Evolutionary conservation across 179 eudicot species (phyloP), one percentile per base, ranked within the genome.

Genomic region (Beta lomatogona): DNA sequence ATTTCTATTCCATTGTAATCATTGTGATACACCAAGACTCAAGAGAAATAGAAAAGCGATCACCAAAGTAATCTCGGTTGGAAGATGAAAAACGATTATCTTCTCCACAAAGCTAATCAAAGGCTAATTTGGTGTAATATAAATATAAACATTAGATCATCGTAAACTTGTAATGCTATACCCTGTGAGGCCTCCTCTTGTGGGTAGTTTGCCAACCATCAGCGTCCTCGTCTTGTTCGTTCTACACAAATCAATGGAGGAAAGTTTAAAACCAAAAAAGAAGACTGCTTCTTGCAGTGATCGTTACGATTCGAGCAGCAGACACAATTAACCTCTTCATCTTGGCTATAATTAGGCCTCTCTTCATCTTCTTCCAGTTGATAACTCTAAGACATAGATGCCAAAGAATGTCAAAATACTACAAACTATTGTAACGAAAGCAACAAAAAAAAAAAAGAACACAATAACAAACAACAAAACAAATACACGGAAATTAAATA

Each of bases 181-280:
- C 94, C 97, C 82, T 52, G 28, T 90, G 92, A 21, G 87, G 88
- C 82, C 73, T 91, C 91, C 88, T 93, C 83, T 83, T 89, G 55
- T 86, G 85, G 14, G 28, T 25, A 25, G 28, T 25, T 25, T 90
- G 88, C 98, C 98, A 94, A 67, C 89, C 97, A 86, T 89, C 28
- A 25, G 83, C 21, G 21, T 79, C 83, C 54, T 82, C 91, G 72
- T 71, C 83, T 54, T 82, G 83, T 46, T 81, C 87, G 64, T 79
- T 89, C 97, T 91, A 86, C 79, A 72, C 18, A 58, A 53, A 82
- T n/a, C 84, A 86, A 16, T 18, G 19, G 28, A 68, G 16, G 36
- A 41, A 25, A 58, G 36, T 64, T 52, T 1, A 15, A 45, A 41
- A 75, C 9, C 67, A 58, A 22, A 52, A 58, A 36, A 46, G 1